phyloP scores from a whole-genome alignment of 2,329 filamentous ascomycete genomes.

The Cladosporium austrohemisphaericum region DNA sequence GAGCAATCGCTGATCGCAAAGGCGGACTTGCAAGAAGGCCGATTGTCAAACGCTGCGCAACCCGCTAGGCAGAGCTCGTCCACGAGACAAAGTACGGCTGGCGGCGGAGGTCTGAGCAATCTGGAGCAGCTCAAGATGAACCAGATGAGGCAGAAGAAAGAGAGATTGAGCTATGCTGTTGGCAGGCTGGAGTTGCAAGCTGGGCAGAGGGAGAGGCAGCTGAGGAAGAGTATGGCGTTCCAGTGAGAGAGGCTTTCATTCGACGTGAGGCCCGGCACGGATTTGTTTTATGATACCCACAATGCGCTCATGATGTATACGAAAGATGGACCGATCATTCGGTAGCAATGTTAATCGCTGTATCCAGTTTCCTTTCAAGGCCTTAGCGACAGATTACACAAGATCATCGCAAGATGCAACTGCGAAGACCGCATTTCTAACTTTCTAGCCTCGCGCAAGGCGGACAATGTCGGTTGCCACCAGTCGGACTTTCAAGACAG shows the following conservation, averaged over 20 bases:
- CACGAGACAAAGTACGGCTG: slow-evolving; percentile 9
- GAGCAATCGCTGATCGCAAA: slow-evolving; percentile 81
- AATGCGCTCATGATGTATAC: slow-evolving; percentile 6
- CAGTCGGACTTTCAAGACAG: too few species aligned
- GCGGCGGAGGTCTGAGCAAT: slow-evolving; percentile 34
- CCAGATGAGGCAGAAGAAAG: slow-evolving; percentile 74
- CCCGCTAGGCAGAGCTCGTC: slow-evolving; percentile 15
- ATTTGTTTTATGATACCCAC: slow-evolving; percentile 13
- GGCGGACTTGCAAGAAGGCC: slow-evolving; percentile 76
- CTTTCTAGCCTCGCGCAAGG: too few species aligned
- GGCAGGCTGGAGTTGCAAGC: slow-evolving; percentile 82
- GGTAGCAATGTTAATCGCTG: too few species aligned
- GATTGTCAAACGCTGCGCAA: slow-evolving; percentile 43
- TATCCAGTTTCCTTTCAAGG: too few species aligned
- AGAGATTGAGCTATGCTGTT: slow-evolving; percentile 80
- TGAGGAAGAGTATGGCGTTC: slow-evolving; percentile 69
- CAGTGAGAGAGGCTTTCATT: slow-evolving; percentile 2
- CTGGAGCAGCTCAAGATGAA: slow-evolving; percentile 58
- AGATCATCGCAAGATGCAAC: too few species aligned
- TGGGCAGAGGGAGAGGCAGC: slow-evolving; percentile 67
- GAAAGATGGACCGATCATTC: too few species aligned
- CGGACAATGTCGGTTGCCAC: too few species aligned
- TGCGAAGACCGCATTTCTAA: too few species aligned
- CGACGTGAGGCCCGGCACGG: not conserved
- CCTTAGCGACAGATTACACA: too few species aligned